A percentile compares a stretch with the other conserved stretches of the same genome.
phyloP scores from a whole-genome alignment of 495 filamentous ascomycete genomes.

The Talaromyces proteolyticus region DNA sequence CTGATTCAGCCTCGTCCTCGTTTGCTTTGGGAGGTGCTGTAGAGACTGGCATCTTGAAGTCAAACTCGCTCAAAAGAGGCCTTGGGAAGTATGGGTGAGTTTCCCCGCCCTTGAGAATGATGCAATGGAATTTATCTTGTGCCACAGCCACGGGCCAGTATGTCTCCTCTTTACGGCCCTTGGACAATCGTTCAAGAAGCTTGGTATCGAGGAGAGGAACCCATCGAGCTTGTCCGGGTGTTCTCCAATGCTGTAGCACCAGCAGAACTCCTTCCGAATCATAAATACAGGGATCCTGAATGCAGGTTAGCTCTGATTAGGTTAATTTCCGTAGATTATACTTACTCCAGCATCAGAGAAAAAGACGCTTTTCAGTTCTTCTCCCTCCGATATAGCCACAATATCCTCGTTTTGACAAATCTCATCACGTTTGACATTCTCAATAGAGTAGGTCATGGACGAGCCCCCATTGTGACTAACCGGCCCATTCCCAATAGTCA shows the following conservation, averaged over 20 bases:
- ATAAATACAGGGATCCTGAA: slow-evolving; percentile 88
- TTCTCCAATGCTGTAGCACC: slow-evolving; percentile 86
- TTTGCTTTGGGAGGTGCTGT: slow-evolving; percentile 35
- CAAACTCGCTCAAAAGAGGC: slow-evolving; percentile 87
- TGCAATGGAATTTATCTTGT: slow-evolving; percentile 91
- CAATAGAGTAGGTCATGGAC: slow-evolving; percentile 76
- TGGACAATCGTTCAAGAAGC: slow-evolving; percentile 70
- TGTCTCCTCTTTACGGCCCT: slow-evolving; percentile 76
- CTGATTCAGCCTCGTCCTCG: slow-evolving; percentile 18
- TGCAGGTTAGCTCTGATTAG: background rate
- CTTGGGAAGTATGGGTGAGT: slow-evolving; percentile 92
- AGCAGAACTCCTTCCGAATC: slow-evolving; percentile 84
- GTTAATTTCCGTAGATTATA: slow-evolving; percentile 14
- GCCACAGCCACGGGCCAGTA: slow-evolving; percentile 97
- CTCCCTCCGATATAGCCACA: slow-evolving; percentile 71
- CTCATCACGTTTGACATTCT: slow-evolving; percentile 91
- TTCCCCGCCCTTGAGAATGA: slow-evolving; percentile 95
- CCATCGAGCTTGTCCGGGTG: slow-evolving; percentile 79
- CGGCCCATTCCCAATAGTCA: slow-evolving; percentile 89
- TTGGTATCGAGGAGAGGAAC: slow-evolving; percentile 87
- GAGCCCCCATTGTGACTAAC: slow-evolving; percentile 66
- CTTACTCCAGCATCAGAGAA: slow-evolving; percentile 82
- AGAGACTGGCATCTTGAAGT: slow-evolving; percentile 78
- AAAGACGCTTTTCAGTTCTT: slow-evolving; percentile 72
- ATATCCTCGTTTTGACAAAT: slow-evolving; percentile 87